Evolutionary conservation across 345 rosid genomes (phyloP).

Genomic region (Salix viminalis): DNA sequence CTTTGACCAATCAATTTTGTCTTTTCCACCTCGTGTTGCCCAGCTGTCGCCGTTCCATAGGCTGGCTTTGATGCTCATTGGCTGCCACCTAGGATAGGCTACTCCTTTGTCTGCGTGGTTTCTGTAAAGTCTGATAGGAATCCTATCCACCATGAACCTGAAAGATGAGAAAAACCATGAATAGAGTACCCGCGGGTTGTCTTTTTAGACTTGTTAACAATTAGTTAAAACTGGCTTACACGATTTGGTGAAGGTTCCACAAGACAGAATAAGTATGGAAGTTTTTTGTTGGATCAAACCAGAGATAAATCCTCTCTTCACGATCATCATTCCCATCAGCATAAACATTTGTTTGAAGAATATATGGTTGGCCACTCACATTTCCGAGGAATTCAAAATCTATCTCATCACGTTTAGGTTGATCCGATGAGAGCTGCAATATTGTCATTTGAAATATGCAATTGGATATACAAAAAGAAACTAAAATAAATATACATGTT

Average conservation of each 20-base stretch:
- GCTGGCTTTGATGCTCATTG: constrained; percentile 60
- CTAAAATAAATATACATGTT: not conserved
- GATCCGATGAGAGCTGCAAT: constrained; percentile 61
- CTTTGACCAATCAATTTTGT: constrained; percentile 72
- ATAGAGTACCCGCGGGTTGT: too few species aligned
- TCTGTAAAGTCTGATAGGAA: constrained; percentile 68
- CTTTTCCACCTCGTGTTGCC: constrained; percentile 80
- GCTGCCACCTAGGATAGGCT: constrained; percentile 68
- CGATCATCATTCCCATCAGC: constrained; percentile 64
- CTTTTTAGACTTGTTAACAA: not conserved
- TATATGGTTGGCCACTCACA: constrained; percentile 62
- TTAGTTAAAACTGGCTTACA: constrained; percentile 40
- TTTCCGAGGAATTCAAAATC: constrained; percentile 82
- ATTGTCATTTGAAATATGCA: not conserved
- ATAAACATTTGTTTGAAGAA: constrained; percentile 75
- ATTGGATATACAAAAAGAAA: not conserved
- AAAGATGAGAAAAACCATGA: not conserved
- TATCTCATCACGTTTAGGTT: constrained; percentile 71
- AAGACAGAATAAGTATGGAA: constrained; percentile 73
- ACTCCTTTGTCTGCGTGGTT: constrained; percentile 73
- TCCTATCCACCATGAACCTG: constrained; percentile 71
- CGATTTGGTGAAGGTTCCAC: constrained; percentile 84
- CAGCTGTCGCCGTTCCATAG: constrained; percentile 87
- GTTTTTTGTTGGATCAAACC: constrained; percentile 81
- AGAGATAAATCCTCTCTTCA: constrained; percentile 73